phyloP scores from a whole-genome alignment of 176 grass and related monocot genomes.

The Themeda triandra region DNA sequence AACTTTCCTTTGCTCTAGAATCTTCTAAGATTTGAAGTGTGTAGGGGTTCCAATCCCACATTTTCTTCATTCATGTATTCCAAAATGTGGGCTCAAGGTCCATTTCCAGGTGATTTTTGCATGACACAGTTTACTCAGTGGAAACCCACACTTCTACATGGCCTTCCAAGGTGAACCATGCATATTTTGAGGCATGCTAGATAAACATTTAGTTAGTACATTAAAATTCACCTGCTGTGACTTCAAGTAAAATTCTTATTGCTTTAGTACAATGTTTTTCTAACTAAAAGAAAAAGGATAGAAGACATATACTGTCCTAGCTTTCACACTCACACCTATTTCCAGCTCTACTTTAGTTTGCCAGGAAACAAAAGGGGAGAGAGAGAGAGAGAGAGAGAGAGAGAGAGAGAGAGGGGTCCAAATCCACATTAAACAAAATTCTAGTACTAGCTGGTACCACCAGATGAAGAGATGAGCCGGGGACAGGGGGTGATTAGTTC shows the following conservation, averaged over 20 bases:
- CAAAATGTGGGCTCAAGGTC: background rate
- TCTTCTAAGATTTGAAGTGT: too few relatives aligned
- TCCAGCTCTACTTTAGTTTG: background rate
- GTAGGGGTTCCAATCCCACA: too few relatives aligned
- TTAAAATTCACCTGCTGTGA: background rate
- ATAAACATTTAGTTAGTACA: background rate
- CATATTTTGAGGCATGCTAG: background rate
- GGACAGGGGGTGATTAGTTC: constrained; percentile 4
- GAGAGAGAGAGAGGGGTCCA: background rate
- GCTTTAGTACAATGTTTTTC: too few relatives aligned
- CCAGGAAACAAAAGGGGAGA: background rate
- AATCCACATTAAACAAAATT: background rate
- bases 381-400: background rate
- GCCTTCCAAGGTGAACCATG: background rate
- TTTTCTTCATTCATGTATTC: too few relatives aligned
- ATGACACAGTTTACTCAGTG: background rate
- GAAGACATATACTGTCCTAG: background rate
- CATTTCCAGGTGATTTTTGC: background rate
- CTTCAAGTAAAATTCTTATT: background rate
- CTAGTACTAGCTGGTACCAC: background rate
- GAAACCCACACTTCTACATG: background rate
- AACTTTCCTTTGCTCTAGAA: too few relatives aligned
- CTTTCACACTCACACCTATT: background rate
- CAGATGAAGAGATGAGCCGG: background rate
- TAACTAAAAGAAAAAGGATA: background rate